Base-by-base conservation (phyloP, 2,329 filamentous ascomycete species). In the Clonostachys sp. region DNA sequence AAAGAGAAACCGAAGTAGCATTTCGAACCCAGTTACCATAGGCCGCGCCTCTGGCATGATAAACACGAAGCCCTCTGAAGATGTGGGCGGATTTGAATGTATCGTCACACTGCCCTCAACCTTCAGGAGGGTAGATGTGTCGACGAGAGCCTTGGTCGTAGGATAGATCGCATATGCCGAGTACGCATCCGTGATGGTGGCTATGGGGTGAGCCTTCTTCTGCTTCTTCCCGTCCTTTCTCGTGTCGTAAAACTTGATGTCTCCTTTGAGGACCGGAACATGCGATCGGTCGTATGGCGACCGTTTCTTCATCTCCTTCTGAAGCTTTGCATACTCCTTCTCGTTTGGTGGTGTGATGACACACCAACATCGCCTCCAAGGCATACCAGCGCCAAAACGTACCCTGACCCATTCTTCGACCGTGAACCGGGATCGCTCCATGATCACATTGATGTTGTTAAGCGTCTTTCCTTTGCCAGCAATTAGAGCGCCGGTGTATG, bases 301-400 rank as follows among this genome's bases (percentile, higher is more conserved):
- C 53, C 84, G 84, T 69, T 86, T 85, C 66, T 95, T 96, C 60
- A 87, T 63, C 30, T 86, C 80, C 65, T 96, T 97, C 61, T 92
- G 87, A 46, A 86, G 73, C 63, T 90, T 96, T 55, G 86, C 81
- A 54, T 84, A 84, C 57, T 95, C 90, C 71, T 97, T 99, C 70
- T 97, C 91, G 59, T 95, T 89, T 0, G 94, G 92, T 3, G 92
- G 94, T 7, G 83, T 82, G 49, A 97, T 88, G 46, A 97, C 91
- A 65, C 91, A 96, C 91, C 92, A 99, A 67, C 91, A 99, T 38
- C 92, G 86, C 61, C 88, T 84, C 94, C 94, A 99, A 0, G 92
- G 91, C 10, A 94, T 95, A 42, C 94, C 94, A 34, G 94, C 91
- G 39, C 94, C 94, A 59, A 99, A 99, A 50, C 94, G 81, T 45